phyloP scores from a whole-genome alignment of 2,329 filamentous ascomycete genomes.

The Neonectria coccinea region DNA sequence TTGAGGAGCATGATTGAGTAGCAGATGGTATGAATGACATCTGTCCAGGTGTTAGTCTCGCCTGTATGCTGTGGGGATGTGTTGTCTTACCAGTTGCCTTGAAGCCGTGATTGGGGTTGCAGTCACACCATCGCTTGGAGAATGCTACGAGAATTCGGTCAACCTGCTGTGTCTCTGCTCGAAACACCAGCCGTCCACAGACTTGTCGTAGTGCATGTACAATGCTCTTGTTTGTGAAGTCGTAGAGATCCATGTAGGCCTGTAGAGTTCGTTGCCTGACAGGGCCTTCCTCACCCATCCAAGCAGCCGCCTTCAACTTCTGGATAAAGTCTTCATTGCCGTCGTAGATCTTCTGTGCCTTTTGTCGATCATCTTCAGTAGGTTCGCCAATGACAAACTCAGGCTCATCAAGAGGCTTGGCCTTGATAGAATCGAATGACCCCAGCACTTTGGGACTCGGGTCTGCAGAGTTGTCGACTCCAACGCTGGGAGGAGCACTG shows the following conservation, averaged over 20 bases:
- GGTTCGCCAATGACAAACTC: conserved; percentile 69
- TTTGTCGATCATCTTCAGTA: conserved; percentile 77
- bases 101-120: conserved; percentile 93
- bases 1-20: conserved; percentile 96
- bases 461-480: conserved; percentile 56
- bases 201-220: conserved; percentile 82
- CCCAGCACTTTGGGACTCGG: conserved; percentile 52
- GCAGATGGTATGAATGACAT: conserved; percentile 96
- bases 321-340: conserved; percentile 84
- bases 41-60: conserved; percentile 59
- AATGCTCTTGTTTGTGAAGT: conserved; percentile 86
- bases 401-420: conserved; percentile 67
- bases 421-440: conserved; percentile 49
- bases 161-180: conserved; percentile 95
- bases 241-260: conserved; percentile 93
- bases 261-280: conserved; percentile 68
- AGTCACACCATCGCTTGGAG: conserved; percentile 90
- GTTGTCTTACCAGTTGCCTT: conserved; percentile 78
- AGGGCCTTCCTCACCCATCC: conserved; percentile 82
- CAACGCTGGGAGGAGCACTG: conserved; percentile 59
- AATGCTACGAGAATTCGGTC: conserved; percentile 93
- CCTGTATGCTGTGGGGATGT: not conserved
- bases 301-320: conserved; percentile 84
- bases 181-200: conserved; percentile 83
- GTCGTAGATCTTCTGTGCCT: conserved; percentile 85